These are phyloP conservation scores for Leptomonas pyrrhocoris DNA, from an alignment of 208 protist genomes.

Conservation along the genomic window DNA sequence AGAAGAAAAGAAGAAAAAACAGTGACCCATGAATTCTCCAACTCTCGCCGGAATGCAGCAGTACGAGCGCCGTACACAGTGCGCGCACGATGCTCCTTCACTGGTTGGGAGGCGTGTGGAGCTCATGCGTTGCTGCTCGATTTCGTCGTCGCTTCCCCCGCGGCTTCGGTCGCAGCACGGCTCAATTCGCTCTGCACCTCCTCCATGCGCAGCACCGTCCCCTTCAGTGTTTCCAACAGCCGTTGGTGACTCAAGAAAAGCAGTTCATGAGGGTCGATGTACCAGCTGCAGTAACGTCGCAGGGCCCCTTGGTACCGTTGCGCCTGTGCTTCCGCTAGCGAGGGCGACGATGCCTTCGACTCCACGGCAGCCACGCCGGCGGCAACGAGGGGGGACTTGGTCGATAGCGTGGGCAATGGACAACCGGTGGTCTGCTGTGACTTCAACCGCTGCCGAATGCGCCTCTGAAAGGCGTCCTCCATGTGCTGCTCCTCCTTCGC, in stretches of 20 bases:
- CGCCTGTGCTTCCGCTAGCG: not conserved
- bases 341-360: not conserved
- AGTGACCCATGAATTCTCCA: not conserved
- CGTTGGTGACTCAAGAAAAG: slow-evolving; percentile 79
- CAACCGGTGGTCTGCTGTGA: not conserved
- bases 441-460: not conserved
- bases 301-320: slow-evolving; percentile 20
- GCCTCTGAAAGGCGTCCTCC: slow-evolving; percentile 15
- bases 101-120: not conserved
- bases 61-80: too few species aligned
- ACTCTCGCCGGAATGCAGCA: too few species aligned
- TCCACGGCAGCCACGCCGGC: not conserved
- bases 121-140: not conserved
- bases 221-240: slow-evolving; percentile 61
- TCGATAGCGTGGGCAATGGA: not conserved
- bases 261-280: slow-evolving; percentile 76
- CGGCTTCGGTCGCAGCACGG: slow-evolving; percentile 25
- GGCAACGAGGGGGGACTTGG: not conserved
- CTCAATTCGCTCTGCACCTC: slow-evolving; percentile 69
- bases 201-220: slow-evolving; percentile 63
- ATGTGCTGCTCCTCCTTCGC: slow-evolving; percentile 20
- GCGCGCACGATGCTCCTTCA: too few species aligned
- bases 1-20: slow-evolving; percentile 9
- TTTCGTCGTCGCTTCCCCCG: not conserved
- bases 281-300: slow-evolving; percentile 68